Base-by-base conservation (phyloP, 495 filamentous ascomycete genomes). In the Xylaria intraflava region DNA sequence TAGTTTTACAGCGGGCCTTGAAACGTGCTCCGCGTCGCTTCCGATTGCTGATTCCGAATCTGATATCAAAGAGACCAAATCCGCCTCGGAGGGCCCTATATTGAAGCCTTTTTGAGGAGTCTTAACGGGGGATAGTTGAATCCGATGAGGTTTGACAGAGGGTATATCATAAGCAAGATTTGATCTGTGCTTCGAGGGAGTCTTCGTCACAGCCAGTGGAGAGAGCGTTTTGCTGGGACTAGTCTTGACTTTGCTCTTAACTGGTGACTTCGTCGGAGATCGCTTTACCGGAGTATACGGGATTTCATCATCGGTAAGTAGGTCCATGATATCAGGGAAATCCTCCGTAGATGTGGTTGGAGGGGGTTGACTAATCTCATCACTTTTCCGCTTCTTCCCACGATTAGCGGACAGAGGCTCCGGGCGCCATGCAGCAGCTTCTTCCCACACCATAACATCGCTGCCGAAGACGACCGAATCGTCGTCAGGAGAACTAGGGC, bases 371-470 rank as follows among this genome's bases (percentile, higher is more conserved):
- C 77, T 78, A 44, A 84, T 80, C 48, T 87, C 83, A 35, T 85
- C 79, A 56, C 87, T 89, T 61, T 89, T 91, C 42, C 88, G 68
- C 68, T 90, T 91, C 67, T 81, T 83, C 10, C 78, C 74, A 53
- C 77, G 78, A 60, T 73, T 82, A 3, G 76, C 62, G 20, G 65
- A 55, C 14, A 56, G 22, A 6, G 68, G 69, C 41, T 62, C 62
- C 3, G 69, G 54, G 14, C 69, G 62, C n/a, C 49, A 46, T 30
- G 68, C 67, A 58, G 70, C 73, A 26, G 81, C 81, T 58, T 86
- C 83, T 12, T 72, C 73, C 85, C 84, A 88, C 52, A 86, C 41
- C 49, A 68, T 70, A 30, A 70, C 69, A 26, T 81, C 69, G n/a
- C 82, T 80, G 9, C 76, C 74, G 63, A 85, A 77, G 2, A 70